These are phyloP conservation scores for Phytophthora nicotianae DNA, from an alignment of 352 stramenopile genomes.

Conservation along the genomic window DNA sequence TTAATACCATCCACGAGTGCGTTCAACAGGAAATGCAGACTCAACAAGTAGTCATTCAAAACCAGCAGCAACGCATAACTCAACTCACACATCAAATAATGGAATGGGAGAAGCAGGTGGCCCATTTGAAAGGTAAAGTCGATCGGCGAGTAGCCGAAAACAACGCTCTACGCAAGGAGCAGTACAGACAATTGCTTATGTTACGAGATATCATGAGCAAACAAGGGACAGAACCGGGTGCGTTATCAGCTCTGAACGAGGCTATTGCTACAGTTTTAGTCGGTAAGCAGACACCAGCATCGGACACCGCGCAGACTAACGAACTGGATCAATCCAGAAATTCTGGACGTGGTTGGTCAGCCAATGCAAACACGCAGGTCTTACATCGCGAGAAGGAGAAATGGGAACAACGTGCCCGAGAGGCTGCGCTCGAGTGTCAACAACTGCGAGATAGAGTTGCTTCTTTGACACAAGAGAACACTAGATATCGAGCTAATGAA, in stretches of 20 bases:
- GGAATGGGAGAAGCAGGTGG: constrained; percentile 38
- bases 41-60: constrained; percentile 21
- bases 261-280: constrained; percentile 46
- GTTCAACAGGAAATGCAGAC: constrained; percentile 47
- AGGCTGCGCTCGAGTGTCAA: constrained; percentile 54
- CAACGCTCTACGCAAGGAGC: constrained; percentile 70
- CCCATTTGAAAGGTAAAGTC: constrained; percentile 58
- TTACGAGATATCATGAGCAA: constrained; percentile 69
- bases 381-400: constrained; percentile 68
- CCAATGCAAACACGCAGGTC: constrained; percentile 21
- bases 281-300: constrained; percentile 12
- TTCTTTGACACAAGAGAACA: constrained; percentile 48
- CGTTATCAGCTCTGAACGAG: constrained; percentile 60
- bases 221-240: constrained; percentile 54
- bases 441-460: constrained; percentile 56
- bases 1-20: constrained; percentile 69
- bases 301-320: constrained; percentile 12
- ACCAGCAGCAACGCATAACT: constrained; percentile 16
- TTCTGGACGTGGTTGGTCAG: constrained; percentile 8
- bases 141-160: constrained; percentile 69
- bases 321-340: constrained; percentile 13
- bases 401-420: constrained; percentile 57
- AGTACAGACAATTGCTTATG: constrained; percentile 77
- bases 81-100: constrained; percentile 33
- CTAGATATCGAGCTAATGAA: constrained; percentile 33